phyloP scores from a whole-genome alignment of 1,139 yeast genomes.

The Pichia norvegensis region DNA sequence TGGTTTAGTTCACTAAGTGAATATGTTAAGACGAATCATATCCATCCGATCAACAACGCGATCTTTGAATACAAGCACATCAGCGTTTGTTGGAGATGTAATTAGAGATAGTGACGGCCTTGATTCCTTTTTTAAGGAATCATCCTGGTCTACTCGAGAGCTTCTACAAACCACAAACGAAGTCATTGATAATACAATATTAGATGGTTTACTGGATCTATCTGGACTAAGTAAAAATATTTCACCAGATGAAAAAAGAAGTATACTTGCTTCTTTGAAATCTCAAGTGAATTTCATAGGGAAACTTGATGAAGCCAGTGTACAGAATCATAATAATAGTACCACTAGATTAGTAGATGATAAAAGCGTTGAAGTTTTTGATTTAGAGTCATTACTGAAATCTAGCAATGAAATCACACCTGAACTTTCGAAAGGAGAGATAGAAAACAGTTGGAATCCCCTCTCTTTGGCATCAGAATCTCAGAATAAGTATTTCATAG shows the following conservation, averaged over 20 bases:
- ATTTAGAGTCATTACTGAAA: constrained; percentile 26
- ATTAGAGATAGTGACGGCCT: not conserved
- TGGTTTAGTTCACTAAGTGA: too few species aligned
- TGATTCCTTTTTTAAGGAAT: constrained; percentile 7
- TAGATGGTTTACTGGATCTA: constrained; percentile 21
- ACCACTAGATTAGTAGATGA: constrained; percentile 19
- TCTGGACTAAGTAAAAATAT: constrained; percentile 24
- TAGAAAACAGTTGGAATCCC: constrained; percentile 33
- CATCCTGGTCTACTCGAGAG: constrained; percentile 19
- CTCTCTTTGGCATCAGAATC: constrained; percentile 26
- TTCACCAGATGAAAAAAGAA: constrained; percentile 8
- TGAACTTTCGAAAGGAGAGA: constrained; percentile 30
- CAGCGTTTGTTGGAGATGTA: not conserved
- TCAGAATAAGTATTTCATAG: constrained; percentile 31
- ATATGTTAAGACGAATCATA: not conserved
- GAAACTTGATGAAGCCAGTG: constrained; percentile 17
- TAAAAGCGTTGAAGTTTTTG: constrained; percentile 15
- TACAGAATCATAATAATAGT: not conserved
- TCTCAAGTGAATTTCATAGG: constrained; percentile 25
- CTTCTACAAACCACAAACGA: constrained; percentile 7
- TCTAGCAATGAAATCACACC: constrained; percentile 20
- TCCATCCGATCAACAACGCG: not conserved
- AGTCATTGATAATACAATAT: constrained; percentile 13
- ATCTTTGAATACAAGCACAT: not conserved
- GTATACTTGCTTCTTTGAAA: constrained; percentile 16